phyloP scores from a whole-genome alignment of 78 protist species.

The Dictyostelium purpureum region DNA sequence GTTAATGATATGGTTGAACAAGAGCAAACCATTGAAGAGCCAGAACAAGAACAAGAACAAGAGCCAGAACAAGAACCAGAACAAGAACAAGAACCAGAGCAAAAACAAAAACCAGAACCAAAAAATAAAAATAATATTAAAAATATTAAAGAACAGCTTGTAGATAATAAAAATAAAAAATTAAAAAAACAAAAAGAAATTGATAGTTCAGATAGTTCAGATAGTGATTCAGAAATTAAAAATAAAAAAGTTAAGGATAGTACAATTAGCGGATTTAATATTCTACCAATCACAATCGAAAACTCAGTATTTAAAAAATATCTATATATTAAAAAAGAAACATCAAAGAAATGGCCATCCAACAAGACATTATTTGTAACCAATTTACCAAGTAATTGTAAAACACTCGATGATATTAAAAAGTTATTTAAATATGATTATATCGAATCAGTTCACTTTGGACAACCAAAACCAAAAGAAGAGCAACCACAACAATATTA shows the following conservation, averaged over 20 bases:
- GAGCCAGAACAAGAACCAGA: neutral
- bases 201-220: neutral
- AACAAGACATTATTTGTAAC: constrained; percentile 37
- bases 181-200: neutral
- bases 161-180: neutral
- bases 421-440: constrained; percentile 38
- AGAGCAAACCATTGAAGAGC: neutral
- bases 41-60: neutral
- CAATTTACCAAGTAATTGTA: constrained; percentile 43
- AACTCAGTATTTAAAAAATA: constrained; percentile 12
- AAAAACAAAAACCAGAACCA: neutral
- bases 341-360: constrained; percentile 64
- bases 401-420: neutral
- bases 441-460: constrained; percentile 26
- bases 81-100: neutral
- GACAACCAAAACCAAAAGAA: neutral
- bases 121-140: neutral
- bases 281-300: constrained; percentile 33
- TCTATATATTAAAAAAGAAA: constrained; percentile 59
- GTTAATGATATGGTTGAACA: neutral
- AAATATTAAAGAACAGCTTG: neutral
- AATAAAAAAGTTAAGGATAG: neutral
- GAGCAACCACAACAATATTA: neutral
- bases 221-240: neutral
- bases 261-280: constrained; percentile 54